Base-by-base conservation (phyloP, 2,329 filamentous ascomycete species). In the Bipolaris sorokiniana region DNA sequence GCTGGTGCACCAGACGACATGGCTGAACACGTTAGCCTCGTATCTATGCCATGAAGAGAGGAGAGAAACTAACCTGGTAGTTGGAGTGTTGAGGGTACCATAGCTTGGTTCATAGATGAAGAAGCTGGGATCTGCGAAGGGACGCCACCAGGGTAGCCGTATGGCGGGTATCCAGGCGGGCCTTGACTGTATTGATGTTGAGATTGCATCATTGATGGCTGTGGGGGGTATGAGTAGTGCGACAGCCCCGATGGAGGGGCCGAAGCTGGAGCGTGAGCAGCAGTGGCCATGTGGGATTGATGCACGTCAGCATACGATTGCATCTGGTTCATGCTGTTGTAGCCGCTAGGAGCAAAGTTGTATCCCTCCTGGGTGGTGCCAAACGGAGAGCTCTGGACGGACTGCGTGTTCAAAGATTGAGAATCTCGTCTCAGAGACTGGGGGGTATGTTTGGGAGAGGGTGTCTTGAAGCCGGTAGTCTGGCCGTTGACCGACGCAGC, bases 231-330 rank as follows among this genome's bases (percentile, higher is more conserved):
- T n/a, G 86, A 81, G 77, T 97, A 96, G 67, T 93, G 90, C 42
- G 85, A 81, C 76, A 96, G 84, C 49, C 83, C 84, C 57, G 88
- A 83, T 0, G 92, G 90, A 13, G 91, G 89, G 44, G 90, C 90
- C 20, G 90, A 88, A 75, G 92, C 90, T 9, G 90, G 88, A 57
- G 88, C 83, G 69, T 90, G 90, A 58, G 91, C 90, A 59, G 88
- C 89, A 65, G 88, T 86, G 68, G 90, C 90, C 82, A 96, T 88
- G 78, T 95, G 90, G 69, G 84, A 80, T 63, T 86, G 81, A 74
- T 88, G 84, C 72, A 95, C 92, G 77, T 96, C 95, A 88, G 96
- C 90, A 69, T 96, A 94, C 67, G 87, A 83, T 71, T 87, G 86
- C 69, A 85, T 84, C 78, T 90, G 89, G 81, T 96, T 96, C 93